Percentiles rank a stretch among this genome's conserved stretches.
These are phyloP conservation scores for Kurtzmaniella quercitrusa DNA, from an alignment of 1,139 yeast species.

Conservation along the genomic window DNA sequence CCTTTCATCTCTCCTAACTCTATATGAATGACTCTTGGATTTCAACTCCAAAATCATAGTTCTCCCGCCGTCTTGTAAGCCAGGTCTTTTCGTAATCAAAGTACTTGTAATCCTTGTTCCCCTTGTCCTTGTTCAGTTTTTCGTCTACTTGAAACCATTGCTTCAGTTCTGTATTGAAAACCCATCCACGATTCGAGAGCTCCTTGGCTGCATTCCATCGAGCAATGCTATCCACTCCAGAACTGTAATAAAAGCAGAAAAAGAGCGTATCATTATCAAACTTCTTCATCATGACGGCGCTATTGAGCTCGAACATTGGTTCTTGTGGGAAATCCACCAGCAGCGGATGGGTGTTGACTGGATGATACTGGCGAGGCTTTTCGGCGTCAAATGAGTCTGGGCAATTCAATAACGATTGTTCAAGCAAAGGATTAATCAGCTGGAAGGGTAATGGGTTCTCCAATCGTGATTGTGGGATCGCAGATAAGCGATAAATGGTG, in stretches of 20 bases:
- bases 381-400: conserved; percentile 94
- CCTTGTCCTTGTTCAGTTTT: conserved; percentile 30
- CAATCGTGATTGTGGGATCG: conserved; percentile 32
- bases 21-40: conserved; percentile 16
- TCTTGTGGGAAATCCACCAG: conserved; percentile 91
- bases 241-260: conserved; percentile 82
- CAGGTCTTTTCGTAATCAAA: conserved; percentile 91
- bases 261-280: conserved; percentile 87
- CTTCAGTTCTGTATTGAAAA: conserved; percentile 67
- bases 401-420: conserved; percentile 76
- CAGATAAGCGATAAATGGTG: conserved; percentile 25
- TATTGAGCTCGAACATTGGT: conserved; percentile 60
- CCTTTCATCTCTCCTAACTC: not conserved
- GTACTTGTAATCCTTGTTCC: conserved; percentile 59
- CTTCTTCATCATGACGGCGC: conserved; percentile 55
- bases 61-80: conserved; percentile 78
- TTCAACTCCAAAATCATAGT: conserved; percentile 39
- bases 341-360: conserved; percentile 84
- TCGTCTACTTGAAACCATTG: conserved; percentile 77
- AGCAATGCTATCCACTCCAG: conserved; percentile 39
- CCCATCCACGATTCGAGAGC: conserved; percentile 80
- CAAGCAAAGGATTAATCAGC: conserved; percentile 56
- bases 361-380: conserved; percentile 74
- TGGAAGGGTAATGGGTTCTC: conserved; percentile 53
- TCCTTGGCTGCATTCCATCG: conserved; percentile 82